Conservation (phyloP, 2,329 filamentous ascomycete species). For the Geoglossum cookeanum region DNA sequence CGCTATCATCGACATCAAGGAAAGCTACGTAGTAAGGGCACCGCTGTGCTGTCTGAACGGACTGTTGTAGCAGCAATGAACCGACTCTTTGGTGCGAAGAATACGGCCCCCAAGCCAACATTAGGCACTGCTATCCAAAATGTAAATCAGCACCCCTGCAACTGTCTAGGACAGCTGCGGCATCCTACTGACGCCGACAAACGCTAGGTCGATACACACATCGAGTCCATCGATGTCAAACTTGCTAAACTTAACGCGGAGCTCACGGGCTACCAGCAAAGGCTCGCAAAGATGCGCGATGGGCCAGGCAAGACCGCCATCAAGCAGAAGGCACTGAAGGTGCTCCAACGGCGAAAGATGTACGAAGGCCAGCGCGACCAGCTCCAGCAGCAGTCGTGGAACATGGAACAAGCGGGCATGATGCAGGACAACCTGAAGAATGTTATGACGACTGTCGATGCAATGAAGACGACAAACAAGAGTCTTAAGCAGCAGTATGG, state of each 20-base stretch:
- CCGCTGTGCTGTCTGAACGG: too few species aligned
- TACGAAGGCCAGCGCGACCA: constrained; percentile 91
- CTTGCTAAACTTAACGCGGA: constrained; percentile 83
- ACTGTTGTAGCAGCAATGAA: constrained; percentile 46
- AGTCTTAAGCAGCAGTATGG: constrained; percentile 84
- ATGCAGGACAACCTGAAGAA: constrained; percentile 99
- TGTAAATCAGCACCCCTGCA: constrained; percentile 25
- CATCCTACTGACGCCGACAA: constrained; percentile 9
- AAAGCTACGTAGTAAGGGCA: too few species aligned
- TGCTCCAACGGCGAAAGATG: constrained; percentile 81
- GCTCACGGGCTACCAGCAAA: constrained; percentile 69
- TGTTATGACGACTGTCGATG: constrained; percentile 94
- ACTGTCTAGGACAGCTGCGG: constrained; percentile 8
- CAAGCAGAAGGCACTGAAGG: constrained; percentile 84
- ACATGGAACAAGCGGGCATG: constrained; percentile 95
- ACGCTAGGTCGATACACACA: constrained; percentile 53
- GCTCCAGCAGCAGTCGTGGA: constrained; percentile 87
- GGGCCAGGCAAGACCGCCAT: constrained; percentile 84
- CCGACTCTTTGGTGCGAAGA: constrained; percentile 80
- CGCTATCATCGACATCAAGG: too few species aligned
- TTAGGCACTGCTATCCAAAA: constrained; percentile 67
- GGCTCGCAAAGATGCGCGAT: constrained; percentile 82
- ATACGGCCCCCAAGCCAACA: constrained; percentile 72
- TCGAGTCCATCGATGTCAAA: constrained; percentile 83
- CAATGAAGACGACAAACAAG: constrained; percentile 93